Conservation (phyloP, 1,284 basidiomycete genomes). For the Papiliotrema nemorosa region DNA sequence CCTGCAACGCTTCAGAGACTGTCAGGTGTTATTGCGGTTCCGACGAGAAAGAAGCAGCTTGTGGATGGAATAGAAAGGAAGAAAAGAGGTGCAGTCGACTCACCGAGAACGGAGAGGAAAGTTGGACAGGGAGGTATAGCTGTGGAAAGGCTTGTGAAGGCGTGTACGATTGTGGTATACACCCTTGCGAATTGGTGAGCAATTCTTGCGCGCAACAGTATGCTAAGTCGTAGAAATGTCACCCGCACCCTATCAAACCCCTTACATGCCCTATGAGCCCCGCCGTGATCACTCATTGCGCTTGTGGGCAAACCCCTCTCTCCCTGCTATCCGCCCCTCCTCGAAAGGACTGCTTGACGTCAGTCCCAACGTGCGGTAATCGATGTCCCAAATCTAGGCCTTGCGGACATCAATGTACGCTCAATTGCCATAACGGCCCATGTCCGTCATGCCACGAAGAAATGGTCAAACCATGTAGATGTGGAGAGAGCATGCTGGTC, state of each 20-base stretch:
- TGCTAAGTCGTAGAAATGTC: slow-evolving; percentile 49
- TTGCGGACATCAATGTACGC: slow-evolving; percentile 66
- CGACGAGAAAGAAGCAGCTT: slow-evolving; percentile 59
- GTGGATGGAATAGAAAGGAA: slow-evolving; percentile 58
- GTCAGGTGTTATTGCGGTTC: slow-evolving; percentile 75
- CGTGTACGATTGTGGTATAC: slow-evolving; percentile 69
- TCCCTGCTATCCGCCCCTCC: slow-evolving; percentile 42
- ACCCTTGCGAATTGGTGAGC: slow-evolving; percentile 61
- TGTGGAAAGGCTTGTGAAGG: slow-evolving; percentile 66
- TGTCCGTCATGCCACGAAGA: slow-evolving; percentile 72
- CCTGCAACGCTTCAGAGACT: slow-evolving; percentile 59
- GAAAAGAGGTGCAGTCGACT: slow-evolving; percentile 32
- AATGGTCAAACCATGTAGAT: slow-evolving; percentile 71
- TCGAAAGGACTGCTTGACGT: slow-evolving; percentile 64
- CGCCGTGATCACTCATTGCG: slow-evolving; percentile 64
- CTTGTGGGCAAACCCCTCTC: slow-evolving; percentile 69
- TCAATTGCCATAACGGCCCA: slow-evolving; percentile 53
- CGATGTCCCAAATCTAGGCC: slow-evolving; percentile 64
- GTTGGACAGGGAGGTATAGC: slow-evolving; percentile 67
- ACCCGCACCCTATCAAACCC: slow-evolving; percentile 62
- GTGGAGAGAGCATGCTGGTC: slow-evolving; percentile 64
- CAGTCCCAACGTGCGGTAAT: slow-evolving; percentile 72
- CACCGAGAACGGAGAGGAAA: slow-evolving; percentile 23
- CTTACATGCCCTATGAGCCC: slow-evolving; percentile 72
- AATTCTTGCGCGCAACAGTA: not conserved